These are phyloP conservation scores for Euphorbia lathyris DNA, from an alignment of 345 rosid genomes.

Conservation along the genomic window DNA sequence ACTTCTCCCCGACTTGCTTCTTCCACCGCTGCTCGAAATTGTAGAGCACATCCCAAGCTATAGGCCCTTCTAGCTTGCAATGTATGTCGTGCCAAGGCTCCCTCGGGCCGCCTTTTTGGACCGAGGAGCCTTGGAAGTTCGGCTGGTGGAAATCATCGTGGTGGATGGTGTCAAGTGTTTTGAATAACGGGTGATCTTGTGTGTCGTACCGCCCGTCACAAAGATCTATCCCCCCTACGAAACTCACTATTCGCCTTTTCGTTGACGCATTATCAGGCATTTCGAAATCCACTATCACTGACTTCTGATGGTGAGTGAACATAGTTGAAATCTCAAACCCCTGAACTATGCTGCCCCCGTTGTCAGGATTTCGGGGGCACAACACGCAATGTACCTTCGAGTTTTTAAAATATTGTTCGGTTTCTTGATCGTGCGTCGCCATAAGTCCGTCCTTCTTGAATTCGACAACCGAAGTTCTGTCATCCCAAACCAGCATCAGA, in stretches of 20 bases:
- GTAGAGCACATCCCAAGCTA: constrained; percentile 83
- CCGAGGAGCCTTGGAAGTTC: constrained; percentile 52
- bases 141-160: constrained; percentile 80
- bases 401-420: constrained; percentile 43
- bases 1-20: constrained; percentile 41
- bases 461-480: constrained; percentile 49
- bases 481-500: constrained; percentile 81
- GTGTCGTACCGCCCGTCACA: constrained; percentile 86
- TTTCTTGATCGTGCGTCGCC: constrained; percentile 76
- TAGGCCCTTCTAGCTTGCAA: constrained; percentile 80
- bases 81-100: constrained; percentile 98
- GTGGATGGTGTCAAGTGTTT: constrained; percentile 50
- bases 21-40: constrained; percentile 92
- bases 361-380: constrained; percentile 62
- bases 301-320: constrained; percentile 86
- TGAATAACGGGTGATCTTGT: constrained; percentile 63
- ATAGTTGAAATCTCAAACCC: constrained; percentile 45
- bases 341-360: constrained; percentile 37
- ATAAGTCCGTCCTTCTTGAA: constrained; percentile 59
- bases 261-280: constrained; percentile 5
- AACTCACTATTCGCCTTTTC: constrained; percentile 64
- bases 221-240: constrained; percentile 87
- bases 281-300: constrained; percentile 56
- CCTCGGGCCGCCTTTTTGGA: constrained; percentile 79
- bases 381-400: constrained; percentile 58